phyloP scores from a whole-genome alignment of 1,284 basidiomycete species.

The Marasmius tenuissimus region DNA sequence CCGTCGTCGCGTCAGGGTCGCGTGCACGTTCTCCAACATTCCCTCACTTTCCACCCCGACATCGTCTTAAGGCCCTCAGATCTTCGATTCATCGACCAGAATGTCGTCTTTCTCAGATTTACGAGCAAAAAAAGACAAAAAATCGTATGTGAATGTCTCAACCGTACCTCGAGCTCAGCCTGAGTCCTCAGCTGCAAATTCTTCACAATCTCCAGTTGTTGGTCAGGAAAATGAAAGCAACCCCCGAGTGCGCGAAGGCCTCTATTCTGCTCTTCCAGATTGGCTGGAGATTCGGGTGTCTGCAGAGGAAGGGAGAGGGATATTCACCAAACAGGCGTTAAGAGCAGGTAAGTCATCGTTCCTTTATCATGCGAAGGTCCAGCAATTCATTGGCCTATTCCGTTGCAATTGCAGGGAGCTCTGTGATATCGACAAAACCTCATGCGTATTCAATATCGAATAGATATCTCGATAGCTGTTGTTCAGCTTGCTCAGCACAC shows the following conservation, averaged over 20 bases:
- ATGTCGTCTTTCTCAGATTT: not conserved
- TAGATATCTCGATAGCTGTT: slow-evolving; percentile 58
- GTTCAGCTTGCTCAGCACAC: slow-evolving; percentile 64
- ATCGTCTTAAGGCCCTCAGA: no score
- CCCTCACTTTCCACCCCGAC: no score
- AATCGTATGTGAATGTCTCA: slow-evolving; percentile 19
- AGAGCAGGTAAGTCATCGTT: slow-evolving; percentile 15
- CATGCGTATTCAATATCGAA: slow-evolving; percentile 68
- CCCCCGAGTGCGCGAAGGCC: not conserved
- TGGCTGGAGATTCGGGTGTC: slow-evolving; percentile 31
- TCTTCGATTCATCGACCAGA: not conserved
- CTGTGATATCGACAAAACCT: slow-evolving; percentile 57
- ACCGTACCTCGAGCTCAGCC: not conserved
- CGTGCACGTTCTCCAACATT: no score
- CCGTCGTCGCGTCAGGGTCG: no score
- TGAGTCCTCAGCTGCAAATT: not conserved
- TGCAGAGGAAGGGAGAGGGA: slow-evolving; percentile 32
- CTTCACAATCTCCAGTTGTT: not conserved
- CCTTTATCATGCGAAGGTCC: not conserved
- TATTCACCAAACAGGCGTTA: slow-evolving; percentile 33
- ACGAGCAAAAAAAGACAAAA: slow-evolving; percentile 9
- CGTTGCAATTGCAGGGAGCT: slow-evolving; percentile 47
- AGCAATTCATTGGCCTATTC: not conserved
- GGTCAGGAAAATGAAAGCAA: not conserved
- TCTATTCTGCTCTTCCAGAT: slow-evolving; percentile 22